Conservation (phyloP, 805 yeast genomes). For the Kluyveromyces wickerhamii region DNA sequence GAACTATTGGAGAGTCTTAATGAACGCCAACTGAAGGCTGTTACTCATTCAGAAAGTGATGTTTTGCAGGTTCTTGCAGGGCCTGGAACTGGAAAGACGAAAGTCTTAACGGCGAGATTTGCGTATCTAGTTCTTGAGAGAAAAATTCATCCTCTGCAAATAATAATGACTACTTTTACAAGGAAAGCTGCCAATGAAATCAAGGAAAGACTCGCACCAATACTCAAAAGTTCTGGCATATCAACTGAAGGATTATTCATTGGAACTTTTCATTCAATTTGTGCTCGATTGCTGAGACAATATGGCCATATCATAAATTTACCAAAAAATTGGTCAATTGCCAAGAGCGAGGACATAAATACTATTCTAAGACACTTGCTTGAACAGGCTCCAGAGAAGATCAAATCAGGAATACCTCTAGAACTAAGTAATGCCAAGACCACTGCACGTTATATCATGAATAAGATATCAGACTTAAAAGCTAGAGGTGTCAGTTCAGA, state of each 20-base stretch:
- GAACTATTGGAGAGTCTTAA: conserved; percentile 22
- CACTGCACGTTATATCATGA: conserved; percentile 14
- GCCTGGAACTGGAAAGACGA: conserved; percentile 75
- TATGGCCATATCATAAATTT: conserved; percentile 48
- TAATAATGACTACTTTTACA: conserved; percentile 88
- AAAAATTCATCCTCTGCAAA: conserved; percentile 47
- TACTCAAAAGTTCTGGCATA: conserved; percentile 27
- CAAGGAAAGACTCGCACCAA: conserved; percentile 48
- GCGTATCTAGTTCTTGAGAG: conserved; percentile 53
- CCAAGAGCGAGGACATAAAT: conserved; percentile 56
- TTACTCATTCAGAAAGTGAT: conserved; percentile 31
- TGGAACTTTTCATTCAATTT: conserved; percentile 91
- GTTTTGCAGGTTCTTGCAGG: conserved; percentile 54
- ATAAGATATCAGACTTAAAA: conserved; percentile 49
- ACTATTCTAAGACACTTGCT: conserved; percentile 31
- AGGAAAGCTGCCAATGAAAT: conserved; percentile 88
- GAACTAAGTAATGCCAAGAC: conserved; percentile 26
- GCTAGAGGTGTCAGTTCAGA: conserved; percentile 41
- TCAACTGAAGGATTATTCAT: conserved; percentile 44
- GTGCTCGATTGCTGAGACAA: conserved; percentile 48
- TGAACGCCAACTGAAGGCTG: conserved; percentile 40
- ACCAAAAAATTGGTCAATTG: conserved; percentile 40
- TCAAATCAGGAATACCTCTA: conserved; percentile 17
- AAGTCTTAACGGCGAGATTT: conserved; percentile 71
- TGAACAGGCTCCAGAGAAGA: conserved; percentile 5